These are phyloP conservation scores for Pythium oligandrum DNA, from an alignment of 352 stramenopile genomes.

Conservation along the genomic window DNA sequence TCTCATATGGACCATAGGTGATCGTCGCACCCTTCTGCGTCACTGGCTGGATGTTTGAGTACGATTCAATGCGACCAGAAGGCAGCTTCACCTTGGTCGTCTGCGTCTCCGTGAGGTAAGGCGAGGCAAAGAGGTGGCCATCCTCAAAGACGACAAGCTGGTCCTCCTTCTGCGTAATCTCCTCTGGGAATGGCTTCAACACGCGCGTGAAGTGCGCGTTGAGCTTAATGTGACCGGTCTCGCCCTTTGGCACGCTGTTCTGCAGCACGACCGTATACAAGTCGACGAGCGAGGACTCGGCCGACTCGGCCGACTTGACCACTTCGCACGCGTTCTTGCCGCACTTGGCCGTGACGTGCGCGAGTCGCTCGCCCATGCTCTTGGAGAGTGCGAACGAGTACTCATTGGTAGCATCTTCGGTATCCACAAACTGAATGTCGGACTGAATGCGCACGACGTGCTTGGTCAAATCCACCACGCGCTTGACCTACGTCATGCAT, in stretches of 20 bases:
- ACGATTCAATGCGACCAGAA: constrained; percentile 63
- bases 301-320: constrained; percentile 30
- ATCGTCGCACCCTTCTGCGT: constrained; percentile 68
- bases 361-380: constrained; percentile 42
- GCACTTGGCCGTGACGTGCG: constrained; percentile 64
- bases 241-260: constrained; percentile 41
- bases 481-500: constrained; percentile 50
- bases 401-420: constrained; percentile 39
- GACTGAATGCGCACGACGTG: constrained; percentile 74
- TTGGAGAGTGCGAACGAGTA: constrained; percentile 67
- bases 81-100: constrained; percentile 85
- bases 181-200: constrained; percentile 69
- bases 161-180: constrained; percentile 79
- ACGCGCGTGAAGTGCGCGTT: constrained; percentile 74
- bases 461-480: constrained; percentile 72
- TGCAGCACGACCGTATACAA: constrained; percentile 75
- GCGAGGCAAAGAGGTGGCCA: constrained; percentile 59
- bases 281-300: constrained; percentile 28
- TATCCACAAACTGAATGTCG: constrained; percentile 72
- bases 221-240: constrained; percentile 63
- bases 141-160: constrained; percentile 81
- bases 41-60: constrained; percentile 51
- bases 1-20: constrained; percentile 75
- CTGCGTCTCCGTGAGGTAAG: constrained; percentile 74
- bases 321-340: constrained; percentile 71